Evolutionary conservation across 1,284 basidiomycete species (phyloP).

Genomic region (Cryptococcus maquisensis): DNA sequence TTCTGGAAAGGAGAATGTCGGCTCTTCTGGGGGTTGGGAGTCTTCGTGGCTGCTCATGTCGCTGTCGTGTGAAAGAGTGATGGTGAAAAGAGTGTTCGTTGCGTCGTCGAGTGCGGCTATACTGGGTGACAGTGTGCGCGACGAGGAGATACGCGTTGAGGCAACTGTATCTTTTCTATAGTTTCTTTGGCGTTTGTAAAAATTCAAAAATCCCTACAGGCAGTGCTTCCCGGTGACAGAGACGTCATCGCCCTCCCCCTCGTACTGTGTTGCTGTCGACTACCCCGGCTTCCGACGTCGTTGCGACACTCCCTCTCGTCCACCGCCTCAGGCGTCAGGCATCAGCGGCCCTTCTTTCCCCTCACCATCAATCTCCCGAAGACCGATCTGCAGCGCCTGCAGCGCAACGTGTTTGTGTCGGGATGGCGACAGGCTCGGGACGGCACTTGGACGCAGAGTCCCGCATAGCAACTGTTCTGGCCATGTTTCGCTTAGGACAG

Average conservation of each 20-base stretch:
- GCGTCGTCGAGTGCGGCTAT: not conserved
- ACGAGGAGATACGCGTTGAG: not conserved
- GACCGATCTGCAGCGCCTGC: not conserved
- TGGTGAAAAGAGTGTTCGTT: not conserved
- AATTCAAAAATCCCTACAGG: not conserved
- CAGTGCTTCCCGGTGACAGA: not conserved
- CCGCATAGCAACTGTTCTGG: too few species aligned
- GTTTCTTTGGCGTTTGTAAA: not conserved
- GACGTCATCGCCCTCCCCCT: not conserved
- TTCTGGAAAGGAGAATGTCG: not conserved
- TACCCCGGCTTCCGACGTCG: not conserved
- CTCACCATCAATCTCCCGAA: not conserved
- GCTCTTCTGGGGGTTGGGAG: not conserved
- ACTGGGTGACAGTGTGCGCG: not conserved
- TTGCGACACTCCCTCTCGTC: not conserved
- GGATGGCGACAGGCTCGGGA: not conserved
- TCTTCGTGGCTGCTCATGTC: not conserved
- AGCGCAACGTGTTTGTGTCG: not conserved
- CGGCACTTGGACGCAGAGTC: not conserved
- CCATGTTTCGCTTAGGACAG: too few species aligned
- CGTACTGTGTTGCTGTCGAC: not conserved
- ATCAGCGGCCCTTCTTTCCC: not conserved
- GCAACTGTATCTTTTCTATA: not conserved
- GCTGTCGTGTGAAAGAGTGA: not conserved
- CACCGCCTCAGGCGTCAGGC: too few species aligned